These are phyloP conservation scores for Aspergillus texensis DNA, from an alignment of 2,329 filamentous ascomycete species.

Conservation along the genomic window DNA sequence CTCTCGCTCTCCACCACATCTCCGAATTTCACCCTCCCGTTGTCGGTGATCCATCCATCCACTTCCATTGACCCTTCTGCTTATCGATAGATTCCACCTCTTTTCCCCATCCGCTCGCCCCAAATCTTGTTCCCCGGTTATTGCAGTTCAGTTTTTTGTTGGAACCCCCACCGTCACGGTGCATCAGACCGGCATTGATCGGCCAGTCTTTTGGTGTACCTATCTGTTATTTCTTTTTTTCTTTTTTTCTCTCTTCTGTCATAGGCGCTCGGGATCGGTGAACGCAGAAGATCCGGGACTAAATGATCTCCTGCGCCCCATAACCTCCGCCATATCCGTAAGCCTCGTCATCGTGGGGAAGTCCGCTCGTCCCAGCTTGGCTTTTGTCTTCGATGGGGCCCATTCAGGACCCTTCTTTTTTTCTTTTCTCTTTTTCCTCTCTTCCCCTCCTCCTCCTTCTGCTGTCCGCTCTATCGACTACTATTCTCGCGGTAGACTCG, in stretches of 20 bases:
- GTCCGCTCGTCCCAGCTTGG: conserved; percentile 18
- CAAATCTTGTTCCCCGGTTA: conserved; percentile 3
- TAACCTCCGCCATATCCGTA: conserved; percentile 26
- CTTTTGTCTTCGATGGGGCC: conserved; percentile 17
- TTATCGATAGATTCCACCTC: not conserved
- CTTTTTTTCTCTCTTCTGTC: conserved; percentile 9
- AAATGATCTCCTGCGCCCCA: conserved; percentile 24
- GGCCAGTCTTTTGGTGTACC: not conserved
- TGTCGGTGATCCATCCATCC: conserved; percentile 1
- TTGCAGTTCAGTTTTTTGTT: not conserved
- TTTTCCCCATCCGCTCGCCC: not conserved
- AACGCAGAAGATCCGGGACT: conserved; percentile 19
- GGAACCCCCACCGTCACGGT: not conserved
- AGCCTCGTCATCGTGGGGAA: conserved; percentile 29
- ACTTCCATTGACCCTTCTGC: not conserved
- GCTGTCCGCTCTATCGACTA: conserved; percentile 14
- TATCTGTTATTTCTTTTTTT: not conserved
- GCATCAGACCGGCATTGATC: conserved; percentile 3
- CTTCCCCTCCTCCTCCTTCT: conserved; percentile 15
- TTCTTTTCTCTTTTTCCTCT: conserved; percentile 11
- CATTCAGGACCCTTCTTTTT: conserved; percentile 16
- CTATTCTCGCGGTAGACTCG: conserved; percentile 19
- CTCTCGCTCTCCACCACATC: not conserved
- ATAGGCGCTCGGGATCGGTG: not conserved
- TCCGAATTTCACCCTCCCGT: not conserved